These are phyloP conservation scores for Lichtheimia corymbifera DNA, from an alignment of 371 early-diverging fungal species.

Conservation along the genomic window DNA sequence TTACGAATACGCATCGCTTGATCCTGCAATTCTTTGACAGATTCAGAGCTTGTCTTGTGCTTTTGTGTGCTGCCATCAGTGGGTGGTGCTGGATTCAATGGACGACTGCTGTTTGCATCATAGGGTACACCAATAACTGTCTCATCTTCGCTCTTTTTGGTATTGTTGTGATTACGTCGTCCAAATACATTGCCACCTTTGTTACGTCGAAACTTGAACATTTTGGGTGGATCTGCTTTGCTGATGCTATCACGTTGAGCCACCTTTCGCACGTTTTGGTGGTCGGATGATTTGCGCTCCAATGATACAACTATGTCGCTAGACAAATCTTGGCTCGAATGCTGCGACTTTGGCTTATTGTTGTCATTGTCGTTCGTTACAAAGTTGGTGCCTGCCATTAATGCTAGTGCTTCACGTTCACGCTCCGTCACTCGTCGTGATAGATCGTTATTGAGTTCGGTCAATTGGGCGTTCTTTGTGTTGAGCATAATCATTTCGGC, in stretches of 20 bases:
- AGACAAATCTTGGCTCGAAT: conserved; percentile 1
- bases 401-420: conserved; percentile 29
- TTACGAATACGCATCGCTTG: background rate
- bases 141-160: conserved; percentile 18
- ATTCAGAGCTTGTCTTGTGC: conserved; percentile 1
- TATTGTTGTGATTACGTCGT: conserved; percentile 12
- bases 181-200: conserved; percentile 17
- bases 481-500: conserved; percentile 57
- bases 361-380: conserved; percentile 31
- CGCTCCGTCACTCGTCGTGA: conserved; percentile 44
- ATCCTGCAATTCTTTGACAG: conserved; percentile 8
- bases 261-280: conserved; percentile 22
- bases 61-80: conserved; percentile 3
- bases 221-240: conserved; percentile 40
- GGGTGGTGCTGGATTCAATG: background rate
- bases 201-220: conserved; percentile 49
- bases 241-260: conserved; percentile 47
- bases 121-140: conserved; percentile 29
- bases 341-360: conserved; percentile 31
- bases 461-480: conserved; percentile 56
- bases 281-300: conserved; percentile 17
- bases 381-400: conserved; percentile 28
- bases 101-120: conserved; percentile 15
- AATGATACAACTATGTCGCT: background rate
- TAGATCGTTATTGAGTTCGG: conserved; percentile 56